phyloP scores from a whole-genome alignment of 495 filamentous ascomycete genomes.

The Neurospora intermedia region DNA sequence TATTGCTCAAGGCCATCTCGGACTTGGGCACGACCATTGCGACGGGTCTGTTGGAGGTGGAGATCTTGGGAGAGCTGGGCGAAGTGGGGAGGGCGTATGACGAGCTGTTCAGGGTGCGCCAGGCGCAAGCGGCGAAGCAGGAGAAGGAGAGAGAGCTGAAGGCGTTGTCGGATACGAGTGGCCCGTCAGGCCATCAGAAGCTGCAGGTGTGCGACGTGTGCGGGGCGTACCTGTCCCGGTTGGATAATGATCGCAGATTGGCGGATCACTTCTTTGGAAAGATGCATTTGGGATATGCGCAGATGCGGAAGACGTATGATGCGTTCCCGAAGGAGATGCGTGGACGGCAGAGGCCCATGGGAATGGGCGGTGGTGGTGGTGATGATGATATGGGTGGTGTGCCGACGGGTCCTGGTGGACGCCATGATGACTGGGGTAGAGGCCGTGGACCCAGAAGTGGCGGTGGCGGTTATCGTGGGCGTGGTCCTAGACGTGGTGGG shows the following conservation, averaged over 20 bases:
- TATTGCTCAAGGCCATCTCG: constrained; percentile 76
- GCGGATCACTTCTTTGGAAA: constrained; percentile 99
- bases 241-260: constrained; percentile 88
- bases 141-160: constrained; percentile 85
- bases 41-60: constrained; percentile 72
- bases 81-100: constrained; percentile 70
- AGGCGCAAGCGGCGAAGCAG: constrained; percentile 70
- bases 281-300: constrained; percentile 96
- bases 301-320: constrained; percentile 90
- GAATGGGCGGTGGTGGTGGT: constrained; percentile 30
- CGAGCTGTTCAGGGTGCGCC: constrained; percentile 75
- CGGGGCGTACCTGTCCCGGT: constrained; percentile 72
- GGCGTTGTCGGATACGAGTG: constrained; percentile 79
- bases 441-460: constrained; percentile 34
- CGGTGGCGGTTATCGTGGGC: constrained; percentile 19
- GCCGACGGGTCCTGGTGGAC: constrained; percentile 41
- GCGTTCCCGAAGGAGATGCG: constrained; percentile 77
- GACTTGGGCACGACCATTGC: constrained; percentile 73
- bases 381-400: constrained; percentile 34
- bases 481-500: constrained; percentile 6
- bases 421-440: constrained; percentile 44
- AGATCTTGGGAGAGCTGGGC: constrained; percentile 73
- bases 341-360: constrained; percentile 45
- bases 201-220: constrained; percentile 98
- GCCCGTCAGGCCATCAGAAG: constrained; percentile 75